Evolutionary conservation across 495 filamentous ascomycete genomes (phyloP), one percentile per base, ranked within the genome.

Genomic region (Niebla homalea): DNA sequence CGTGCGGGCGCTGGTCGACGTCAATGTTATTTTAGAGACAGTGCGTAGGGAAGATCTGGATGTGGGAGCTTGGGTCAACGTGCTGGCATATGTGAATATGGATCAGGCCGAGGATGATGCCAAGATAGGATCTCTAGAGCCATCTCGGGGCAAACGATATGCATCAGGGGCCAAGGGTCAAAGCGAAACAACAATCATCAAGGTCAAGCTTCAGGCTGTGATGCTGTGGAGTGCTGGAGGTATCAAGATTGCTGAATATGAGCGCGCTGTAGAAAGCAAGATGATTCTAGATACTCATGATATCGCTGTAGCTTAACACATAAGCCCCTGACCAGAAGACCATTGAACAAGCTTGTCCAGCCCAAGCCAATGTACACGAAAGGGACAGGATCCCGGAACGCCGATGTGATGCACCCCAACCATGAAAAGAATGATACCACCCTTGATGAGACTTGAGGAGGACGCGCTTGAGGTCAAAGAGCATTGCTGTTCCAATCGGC

Each of bases 81-180:
- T 96, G 0, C 74, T 95, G 47, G 92, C 90, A 2, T 94, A 94
- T 63, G 71, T 93, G 35, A 19, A 51, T 32, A 25, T 37, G 12
- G 39, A 46, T 22, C 43, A 55, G 18, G 41, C 6, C 26, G 42
- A 35, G 41, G 48, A 69, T 66, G 18, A 58, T 89, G 49, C 78
- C 78, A 19, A 62, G 73, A 25, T 76, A 81, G 47, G 78, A 85
- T 23, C 72, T 80, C 46, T 70, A 78, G 38, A 68, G 83, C 6
- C 92, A 90, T 14, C 75, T 83, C 42, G 96, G 92, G 92, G 61
- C 94, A 18, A 90, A 94, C 63, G 74, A 96, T 1, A 74, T 94
- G 48, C 90, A 89, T 3, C 94, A 94, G 63, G 71, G 93, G 35
- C 22, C 46, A 36, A 25, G 40, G 8, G 39, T 46, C 18, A 44